Conservation (phyloP, 768 basidiomycete genomes). For the Podaxis sp. region DNA sequence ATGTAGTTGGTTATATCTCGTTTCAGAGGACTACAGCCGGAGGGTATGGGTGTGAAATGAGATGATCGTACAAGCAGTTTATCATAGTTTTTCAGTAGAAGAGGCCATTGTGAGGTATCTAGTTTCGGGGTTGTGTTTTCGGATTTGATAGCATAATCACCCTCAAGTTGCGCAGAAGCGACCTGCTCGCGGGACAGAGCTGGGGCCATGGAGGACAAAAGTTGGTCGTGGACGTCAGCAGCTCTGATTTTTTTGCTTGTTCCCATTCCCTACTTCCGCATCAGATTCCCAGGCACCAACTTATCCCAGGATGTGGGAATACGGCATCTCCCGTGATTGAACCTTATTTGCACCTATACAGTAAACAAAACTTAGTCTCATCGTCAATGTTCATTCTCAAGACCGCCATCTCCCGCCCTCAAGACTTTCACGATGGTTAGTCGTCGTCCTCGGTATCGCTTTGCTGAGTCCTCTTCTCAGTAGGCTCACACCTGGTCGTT, state of each 20-base stretch:
- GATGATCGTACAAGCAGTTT: constrained; percentile 90
- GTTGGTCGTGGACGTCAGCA: neutral
- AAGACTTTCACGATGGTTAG: constrained; percentile 62
- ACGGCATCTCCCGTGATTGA: constrained; percentile 20
- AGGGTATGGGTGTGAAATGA: constrained; percentile 97
- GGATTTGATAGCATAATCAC: constrained; percentile 80
- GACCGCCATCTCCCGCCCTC: constrained; percentile 14
- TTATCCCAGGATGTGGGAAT: constrained; percentile 9
- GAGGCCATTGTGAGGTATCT: constrained; percentile 96
- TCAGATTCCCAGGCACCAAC: neutral
- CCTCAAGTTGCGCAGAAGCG: constrained; percentile 66
- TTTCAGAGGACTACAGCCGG: constrained; percentile 91
- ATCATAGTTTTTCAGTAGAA: constrained; percentile 98
- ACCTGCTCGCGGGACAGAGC: constrained; percentile 63
- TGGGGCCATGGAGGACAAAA: constrained; percentile 35
- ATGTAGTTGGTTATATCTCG: constrained; percentile 90
- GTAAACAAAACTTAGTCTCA: constrained; percentile 29
- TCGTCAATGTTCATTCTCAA: constrained; percentile 22
- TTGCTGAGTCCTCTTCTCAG: constrained; percentile 92
- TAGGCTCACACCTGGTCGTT: constrained; percentile 58
- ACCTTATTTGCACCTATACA: constrained; percentile 50
- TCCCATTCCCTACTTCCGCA: neutral
- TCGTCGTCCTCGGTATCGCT: constrained; percentile 61
- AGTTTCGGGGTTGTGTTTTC: constrained; percentile 69
- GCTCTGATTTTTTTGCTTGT: neutral